Evolutionary conservation across 352 stramenopile species (phyloP).

Genomic region (Pythium rishiriense): DNA sequence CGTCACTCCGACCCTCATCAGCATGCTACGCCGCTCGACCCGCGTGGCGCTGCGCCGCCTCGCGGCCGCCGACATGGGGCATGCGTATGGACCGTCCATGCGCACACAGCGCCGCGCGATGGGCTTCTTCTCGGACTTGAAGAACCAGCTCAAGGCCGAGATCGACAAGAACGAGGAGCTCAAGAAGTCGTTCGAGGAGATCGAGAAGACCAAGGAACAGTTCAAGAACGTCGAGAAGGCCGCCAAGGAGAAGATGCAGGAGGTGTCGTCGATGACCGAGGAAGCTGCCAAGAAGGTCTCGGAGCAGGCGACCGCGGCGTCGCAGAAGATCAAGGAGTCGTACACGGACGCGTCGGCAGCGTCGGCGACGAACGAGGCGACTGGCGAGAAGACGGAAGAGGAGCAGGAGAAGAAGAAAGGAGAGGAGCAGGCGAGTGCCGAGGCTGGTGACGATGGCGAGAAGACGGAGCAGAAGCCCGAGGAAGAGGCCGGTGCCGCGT

Average conservation of each 20-base stretch:
- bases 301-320: slow-evolving; percentile 55
- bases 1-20: slow-evolving; percentile 8
- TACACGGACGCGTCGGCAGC: slow-evolving; percentile 25
- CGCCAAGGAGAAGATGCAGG: slow-evolving; percentile 64
- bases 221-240: slow-evolving; percentile 65
- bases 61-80: slow-evolving; percentile 1
- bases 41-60: slow-evolving; percentile 25
- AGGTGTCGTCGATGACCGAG: slow-evolving; percentile 54
- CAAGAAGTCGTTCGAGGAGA: slow-evolving; percentile 77
- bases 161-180: slow-evolving; percentile 82
- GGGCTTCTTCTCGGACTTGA: slow-evolving; percentile 77
- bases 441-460: slow-evolving; percentile 6
- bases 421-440: neutral
- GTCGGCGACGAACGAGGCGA: slow-evolving; percentile 1
- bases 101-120: slow-evolving; percentile 47
- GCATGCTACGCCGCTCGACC: slow-evolving; percentile 31
- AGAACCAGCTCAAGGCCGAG: slow-evolving; percentile 80
- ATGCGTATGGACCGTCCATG: slow-evolving; percentile 4
- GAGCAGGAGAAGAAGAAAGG: neutral
- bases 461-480: slow-evolving; percentile 14
- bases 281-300: slow-evolving; percentile 60
- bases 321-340: slow-evolving; percentile 68
- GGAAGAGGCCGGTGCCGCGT: slow-evolving; percentile 32
- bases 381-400: slow-evolving; percentile 23
- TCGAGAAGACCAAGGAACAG: slow-evolving; percentile 73